phyloP scores from a whole-genome alignment of 2,329 filamentous ascomycete genomes.

The Ramularia collo-cygni region DNA sequence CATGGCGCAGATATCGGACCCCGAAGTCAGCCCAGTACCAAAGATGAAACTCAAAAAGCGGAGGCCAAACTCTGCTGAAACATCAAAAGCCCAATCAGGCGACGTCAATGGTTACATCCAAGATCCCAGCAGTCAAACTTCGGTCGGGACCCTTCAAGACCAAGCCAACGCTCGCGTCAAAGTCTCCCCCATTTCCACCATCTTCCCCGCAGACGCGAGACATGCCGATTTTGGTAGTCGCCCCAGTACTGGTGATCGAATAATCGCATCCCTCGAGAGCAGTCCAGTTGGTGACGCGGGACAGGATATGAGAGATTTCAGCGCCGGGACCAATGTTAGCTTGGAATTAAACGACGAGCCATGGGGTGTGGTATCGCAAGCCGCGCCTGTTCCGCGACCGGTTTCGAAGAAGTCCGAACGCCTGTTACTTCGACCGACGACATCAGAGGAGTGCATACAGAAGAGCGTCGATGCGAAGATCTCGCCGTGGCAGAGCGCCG shows the following conservation, averaged over 20 bases:
- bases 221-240: slow-evolving; percentile 15
- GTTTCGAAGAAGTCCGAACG: slow-evolving; percentile 19
- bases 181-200: slow-evolving; percentile 23
- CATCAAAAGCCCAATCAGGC: slow-evolving; percentile 39
- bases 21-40: slow-evolving; percentile 29
- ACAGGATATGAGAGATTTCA: slow-evolving; percentile 22
- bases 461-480: slow-evolving; percentile 6
- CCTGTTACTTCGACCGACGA: slow-evolving; percentile 28
- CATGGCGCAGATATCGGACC: slow-evolving; percentile 36
- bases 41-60: slow-evolving; percentile 36
- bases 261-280: slow-evolving; percentile 17
- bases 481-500: slow-evolving; percentile 10
- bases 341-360: slow-evolving; percentile 20
- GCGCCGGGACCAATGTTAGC: slow-evolving; percentile 18
- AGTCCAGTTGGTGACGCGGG: slow-evolving; percentile 7
- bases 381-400: slow-evolving; percentile 12
- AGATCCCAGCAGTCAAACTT: slow-evolving; percentile 32
- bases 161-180: slow-evolving; percentile 12
- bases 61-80: slow-evolving; percentile 14
- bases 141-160: slow-evolving; percentile 17
- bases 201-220: slow-evolving; percentile 7
- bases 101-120: slow-evolving; percentile 49
- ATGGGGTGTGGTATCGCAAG: slow-evolving; percentile 19
- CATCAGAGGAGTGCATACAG: slow-evolving; percentile 23
- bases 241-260: slow-evolving; percentile 27